These are phyloP conservation scores for Heliosperma pusillum DNA, from an alignment of 148 eudicot species.

Conservation along the genomic window DNA sequence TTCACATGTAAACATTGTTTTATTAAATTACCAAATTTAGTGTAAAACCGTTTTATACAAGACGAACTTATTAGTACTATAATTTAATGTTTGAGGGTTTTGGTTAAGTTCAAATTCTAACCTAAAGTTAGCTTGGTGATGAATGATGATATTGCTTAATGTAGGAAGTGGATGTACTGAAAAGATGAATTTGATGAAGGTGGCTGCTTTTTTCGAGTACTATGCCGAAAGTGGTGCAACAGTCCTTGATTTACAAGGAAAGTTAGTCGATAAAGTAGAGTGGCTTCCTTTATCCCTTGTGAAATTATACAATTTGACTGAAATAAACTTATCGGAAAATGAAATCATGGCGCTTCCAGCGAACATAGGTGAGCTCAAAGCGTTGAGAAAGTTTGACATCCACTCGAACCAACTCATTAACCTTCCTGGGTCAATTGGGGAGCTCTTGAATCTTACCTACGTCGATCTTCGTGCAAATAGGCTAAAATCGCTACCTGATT, in stretches of 20 bases:
- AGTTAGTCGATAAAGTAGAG: constrained; percentile 52
- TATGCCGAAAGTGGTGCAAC: constrained; percentile 34
- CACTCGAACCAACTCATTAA: constrained; percentile 64
- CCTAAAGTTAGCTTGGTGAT: not conserved
- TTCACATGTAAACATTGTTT: not conserved
- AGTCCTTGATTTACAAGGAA: constrained; percentile 53
- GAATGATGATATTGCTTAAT: constrained; percentile 9
- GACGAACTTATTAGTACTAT: too few relatives aligned
- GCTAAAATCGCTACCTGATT: constrained; percentile 54
- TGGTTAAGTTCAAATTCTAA: too few relatives aligned
- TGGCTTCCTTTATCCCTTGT: constrained; percentile 70
- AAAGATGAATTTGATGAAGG: constrained; percentile 47
- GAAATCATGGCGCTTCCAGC: constrained; percentile 60
- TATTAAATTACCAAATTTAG: too few relatives aligned
- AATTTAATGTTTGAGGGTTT: not conserved
- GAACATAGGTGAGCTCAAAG: constrained; percentile 41
- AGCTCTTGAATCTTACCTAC: constrained; percentile 42
- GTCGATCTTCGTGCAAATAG: constrained; percentile 52
- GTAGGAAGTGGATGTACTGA: constrained; percentile 31
- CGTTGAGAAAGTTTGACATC: constrained; percentile 45
- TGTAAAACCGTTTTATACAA: too few relatives aligned
- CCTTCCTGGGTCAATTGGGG: constrained; percentile 62
- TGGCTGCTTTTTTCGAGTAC: constrained; percentile 52
- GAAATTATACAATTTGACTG: constrained; percentile 39
- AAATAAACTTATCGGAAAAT: constrained; percentile 53